Base-by-base conservation (phyloP, 176 grass and related monocot species). In the Juncus effusus region DNA sequence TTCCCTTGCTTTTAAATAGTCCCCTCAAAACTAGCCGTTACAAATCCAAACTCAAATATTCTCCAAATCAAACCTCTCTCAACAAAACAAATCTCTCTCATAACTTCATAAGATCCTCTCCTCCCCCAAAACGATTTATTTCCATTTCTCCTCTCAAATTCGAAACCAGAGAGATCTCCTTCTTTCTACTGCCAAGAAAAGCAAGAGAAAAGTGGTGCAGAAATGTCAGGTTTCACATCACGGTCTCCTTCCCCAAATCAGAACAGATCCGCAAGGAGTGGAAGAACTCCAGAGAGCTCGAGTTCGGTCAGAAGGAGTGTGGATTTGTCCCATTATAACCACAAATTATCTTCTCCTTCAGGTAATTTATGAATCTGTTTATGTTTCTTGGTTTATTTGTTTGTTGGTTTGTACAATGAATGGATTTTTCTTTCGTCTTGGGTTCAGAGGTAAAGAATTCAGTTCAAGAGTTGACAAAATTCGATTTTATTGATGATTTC, bases 341-440 rank as follows among this genome's bases (percentile, higher is more conserved):
- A 19, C 19, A 68, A 68, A 38, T 68, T 68, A 40, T 68, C 65
- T 36, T 68, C 65, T 68, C 65, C 49, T 15, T 68, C 65, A 68
- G 65, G 65, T 68, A 54, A 68, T 1, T 9, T 36, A 8, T 7
- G 15, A 68, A 6, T 68, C 16, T 65, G 4, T 14, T 28, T 28
- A 28, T 28, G 10, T 47, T 65, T 3, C 39, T 47, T 64, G 38
- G 19, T 9, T 40, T 44, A 9, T 7, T 64, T 64, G 41, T 15
- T 47, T 28, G 19, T 64, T 35, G 40, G 40, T 64, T 16, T 3
- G 19, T n/a, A 16, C 41, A 6, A 16, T 44, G 60, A 4, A 40
- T 64, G 13, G 62, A 3, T 44, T 40, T 42, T 28, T n/a, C 41
- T 40, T 5, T 47, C 47, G 13, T 63, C 39, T 28, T 42, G 62